These are phyloP conservation scores for Tricharina praecox DNA, from an alignment of 495 filamentous ascomycete genomes.

Conservation along the genomic window DNA sequence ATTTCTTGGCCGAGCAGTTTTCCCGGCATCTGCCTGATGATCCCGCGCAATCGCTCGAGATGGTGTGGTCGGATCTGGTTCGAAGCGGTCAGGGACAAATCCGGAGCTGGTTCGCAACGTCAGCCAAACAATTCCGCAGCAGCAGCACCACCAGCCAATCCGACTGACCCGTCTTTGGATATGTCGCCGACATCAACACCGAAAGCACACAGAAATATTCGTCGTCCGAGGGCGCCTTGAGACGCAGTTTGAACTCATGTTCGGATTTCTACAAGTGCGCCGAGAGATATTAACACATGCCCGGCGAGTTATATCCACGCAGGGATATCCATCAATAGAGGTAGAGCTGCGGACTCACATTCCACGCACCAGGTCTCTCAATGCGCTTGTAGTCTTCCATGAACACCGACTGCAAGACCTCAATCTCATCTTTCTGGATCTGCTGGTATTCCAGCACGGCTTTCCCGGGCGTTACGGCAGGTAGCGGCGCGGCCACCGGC, in stretches of 20 bases:
- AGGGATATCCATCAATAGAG: too few species aligned
- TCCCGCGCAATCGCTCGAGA: constrained; percentile 35
- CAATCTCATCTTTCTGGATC: constrained; percentile 71
- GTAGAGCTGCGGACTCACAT: constrained; percentile 34
- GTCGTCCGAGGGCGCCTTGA: constrained; percentile 54
- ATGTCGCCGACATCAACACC: constrained; percentile 73
- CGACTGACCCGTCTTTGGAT: constrained; percentile 53
- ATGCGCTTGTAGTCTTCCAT: constrained; percentile 72
- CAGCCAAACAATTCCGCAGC: too few species aligned
- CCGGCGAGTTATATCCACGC: too few species aligned
- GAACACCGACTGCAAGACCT: constrained; percentile 78
- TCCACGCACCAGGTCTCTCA: constrained; percentile 60
- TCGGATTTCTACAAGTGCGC: constrained; percentile 51
- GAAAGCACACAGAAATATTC: constrained; percentile 31
- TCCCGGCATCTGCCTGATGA: constrained; percentile 32
- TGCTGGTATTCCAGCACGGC: constrained; percentile 55
- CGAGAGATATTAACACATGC: constrained; percentile 2
- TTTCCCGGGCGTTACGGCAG: constrained; percentile 24
- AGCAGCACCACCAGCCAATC: too few species aligned
- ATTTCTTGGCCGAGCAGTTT: constrained; percentile 56
- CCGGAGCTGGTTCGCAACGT: too few species aligned
- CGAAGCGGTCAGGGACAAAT: constrained; percentile 47
- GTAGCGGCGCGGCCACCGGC: constrained; percentile 16
- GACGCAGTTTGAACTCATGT: constrained; percentile 57
- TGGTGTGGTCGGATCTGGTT: constrained; percentile 48